Conservation (phyloP, 2,329 filamentous ascomycete genomes). For the Stagonosporopsis vannaccii region DNA sequence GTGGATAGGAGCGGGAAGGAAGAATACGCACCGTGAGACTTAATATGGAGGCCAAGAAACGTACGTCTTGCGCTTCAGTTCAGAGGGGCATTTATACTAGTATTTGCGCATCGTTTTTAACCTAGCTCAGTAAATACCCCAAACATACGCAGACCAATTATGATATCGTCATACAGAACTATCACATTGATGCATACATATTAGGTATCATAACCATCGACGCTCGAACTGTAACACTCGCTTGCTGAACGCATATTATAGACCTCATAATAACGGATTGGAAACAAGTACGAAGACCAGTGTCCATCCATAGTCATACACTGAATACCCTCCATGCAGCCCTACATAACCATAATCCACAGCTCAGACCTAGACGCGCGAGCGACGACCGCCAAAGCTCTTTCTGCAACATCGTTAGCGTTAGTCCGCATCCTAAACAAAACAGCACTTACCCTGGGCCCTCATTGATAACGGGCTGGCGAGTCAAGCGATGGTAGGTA, state of each 20-base stretch:
- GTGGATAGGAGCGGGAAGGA: constrained; percentile 35
- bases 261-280: background rate
- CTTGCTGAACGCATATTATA: constrained; percentile 3
- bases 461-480: constrained; percentile 15
- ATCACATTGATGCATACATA: background rate
- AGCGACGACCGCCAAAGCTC: constrained; percentile 12
- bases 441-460: constrained; percentile 10
- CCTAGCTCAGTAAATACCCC: no score
- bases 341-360: background rate
- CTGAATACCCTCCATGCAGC: background rate
- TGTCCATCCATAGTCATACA: background rate
- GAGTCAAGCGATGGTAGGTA: constrained; percentile 27
- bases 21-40: constrained; percentile 19
- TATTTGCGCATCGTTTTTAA: no score
- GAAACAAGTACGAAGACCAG: background rate
- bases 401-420: constrained; percentile 3
- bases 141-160: background rate
- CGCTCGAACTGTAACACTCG: background rate
- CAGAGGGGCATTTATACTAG: no score
- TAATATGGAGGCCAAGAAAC: no score
- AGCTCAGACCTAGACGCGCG: constrained; percentile 1
- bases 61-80: background rate
- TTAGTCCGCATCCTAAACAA: background rate
- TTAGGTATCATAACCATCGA: background rate
- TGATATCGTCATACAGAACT: background rate